Percentiles rank a stretch among this genome's conserved stretches.
phyloP scores from a whole-genome alignment of 306 rosid species.

The Cucumis sativus region DNA sequence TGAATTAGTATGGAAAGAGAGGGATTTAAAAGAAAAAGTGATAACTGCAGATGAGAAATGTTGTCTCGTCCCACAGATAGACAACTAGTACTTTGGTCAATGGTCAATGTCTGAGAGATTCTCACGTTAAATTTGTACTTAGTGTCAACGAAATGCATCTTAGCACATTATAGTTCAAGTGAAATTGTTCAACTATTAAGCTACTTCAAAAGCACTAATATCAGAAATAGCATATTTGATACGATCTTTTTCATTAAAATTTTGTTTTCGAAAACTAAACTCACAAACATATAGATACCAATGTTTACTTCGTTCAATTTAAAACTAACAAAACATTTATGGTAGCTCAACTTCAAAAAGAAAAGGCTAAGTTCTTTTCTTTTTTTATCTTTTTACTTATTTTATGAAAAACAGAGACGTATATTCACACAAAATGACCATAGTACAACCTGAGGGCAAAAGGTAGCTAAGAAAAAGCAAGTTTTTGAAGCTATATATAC shows the following conservation, averaged over 20 bases:
- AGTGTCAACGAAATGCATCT: background rate
- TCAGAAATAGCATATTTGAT: background rate
- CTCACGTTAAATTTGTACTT: background rate
- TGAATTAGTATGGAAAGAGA: too few relatives aligned
- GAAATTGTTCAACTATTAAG: background rate
- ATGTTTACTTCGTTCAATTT: background rate
- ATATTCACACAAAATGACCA: too few relatives aligned
- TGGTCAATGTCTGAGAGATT: background rate
- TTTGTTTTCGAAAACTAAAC: background rate
- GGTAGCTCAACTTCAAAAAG: background rate
- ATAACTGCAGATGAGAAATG: background rate
- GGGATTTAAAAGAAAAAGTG: background rate
- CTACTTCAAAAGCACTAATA: background rate
- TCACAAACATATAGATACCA: background rate
- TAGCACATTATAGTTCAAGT: background rate
- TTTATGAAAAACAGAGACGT: too few relatives aligned
- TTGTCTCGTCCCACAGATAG: background rate
- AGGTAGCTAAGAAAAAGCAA: background rate
- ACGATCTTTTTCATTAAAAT: background rate
- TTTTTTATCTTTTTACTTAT: too few relatives aligned
- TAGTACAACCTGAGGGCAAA: too few relatives aligned
- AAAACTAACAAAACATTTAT: background rate
- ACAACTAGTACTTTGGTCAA: background rate
- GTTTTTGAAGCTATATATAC: background rate
- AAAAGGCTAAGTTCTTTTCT: background rate